Percentiles rank a stretch among this genome's conserved stretches.
Conservation (phyloP, 768 basidiomycete species). For the Auriscalpium microsporum region DNA sequence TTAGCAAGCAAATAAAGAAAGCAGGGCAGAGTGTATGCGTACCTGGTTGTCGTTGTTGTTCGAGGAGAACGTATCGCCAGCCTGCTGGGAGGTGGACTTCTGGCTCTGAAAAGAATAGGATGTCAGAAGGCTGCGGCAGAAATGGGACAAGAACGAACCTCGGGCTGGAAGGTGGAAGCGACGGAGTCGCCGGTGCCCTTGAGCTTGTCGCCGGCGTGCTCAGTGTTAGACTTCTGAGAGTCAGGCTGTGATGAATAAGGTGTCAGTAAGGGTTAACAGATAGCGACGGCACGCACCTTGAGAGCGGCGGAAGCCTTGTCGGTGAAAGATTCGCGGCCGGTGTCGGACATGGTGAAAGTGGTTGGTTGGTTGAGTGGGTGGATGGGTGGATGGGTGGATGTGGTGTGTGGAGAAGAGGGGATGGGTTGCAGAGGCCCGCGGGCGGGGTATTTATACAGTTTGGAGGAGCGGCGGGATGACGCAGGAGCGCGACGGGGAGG, state of each 20-base stretch:
- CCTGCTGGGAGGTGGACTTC: constrained; percentile 28
- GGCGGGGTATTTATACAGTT: neutral
- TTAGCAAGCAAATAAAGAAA: neutral
- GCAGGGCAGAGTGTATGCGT: neutral
- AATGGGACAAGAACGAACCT: constrained; percentile 9
- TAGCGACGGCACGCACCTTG: constrained; percentile 20
- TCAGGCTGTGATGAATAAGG: no score
- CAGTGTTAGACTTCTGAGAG: constrained; percentile 29
- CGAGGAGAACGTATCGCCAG: constrained; percentile 26
- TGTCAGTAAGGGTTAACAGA: no score
- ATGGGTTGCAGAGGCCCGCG: neutral
- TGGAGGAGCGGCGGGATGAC: neutral
- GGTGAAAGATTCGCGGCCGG: constrained; percentile 25
- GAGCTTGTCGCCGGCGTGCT: constrained; percentile 30
- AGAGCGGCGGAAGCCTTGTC: constrained; percentile 26
- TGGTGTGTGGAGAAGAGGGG: neutral
- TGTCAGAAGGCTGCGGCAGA: neutral
- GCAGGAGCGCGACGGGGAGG: neutral
- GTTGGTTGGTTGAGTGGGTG: neutral
- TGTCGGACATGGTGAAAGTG: constrained; percentile 26
- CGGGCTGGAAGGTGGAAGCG: constrained; percentile 21
- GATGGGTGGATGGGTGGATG: neutral
- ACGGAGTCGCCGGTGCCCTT: constrained; percentile 26
- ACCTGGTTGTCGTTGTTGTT: constrained; percentile 24
- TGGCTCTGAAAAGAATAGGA: constrained; percentile 18